These are phyloP conservation scores for Wickerhamomyces sp. DNA, from an alignment of 1,139 yeast genomes.

Conservation along the genomic window DNA sequence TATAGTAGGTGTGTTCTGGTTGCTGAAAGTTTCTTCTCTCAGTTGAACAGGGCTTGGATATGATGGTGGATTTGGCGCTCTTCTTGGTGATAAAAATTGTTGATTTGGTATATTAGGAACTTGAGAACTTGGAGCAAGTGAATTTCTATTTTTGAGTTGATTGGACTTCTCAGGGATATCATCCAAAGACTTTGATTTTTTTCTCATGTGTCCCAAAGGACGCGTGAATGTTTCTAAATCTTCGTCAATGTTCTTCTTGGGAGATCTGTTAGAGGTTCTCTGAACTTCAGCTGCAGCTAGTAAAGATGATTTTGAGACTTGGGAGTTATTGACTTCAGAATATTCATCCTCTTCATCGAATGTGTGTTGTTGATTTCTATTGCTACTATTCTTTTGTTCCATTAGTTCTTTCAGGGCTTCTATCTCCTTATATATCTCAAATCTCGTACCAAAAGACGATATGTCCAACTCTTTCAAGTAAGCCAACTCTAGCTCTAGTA, in stretches of 20 bases:
- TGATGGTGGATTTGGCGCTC: slow-evolving; percentile 57
- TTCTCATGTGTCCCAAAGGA: slow-evolving; percentile 37
- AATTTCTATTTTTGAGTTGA: slow-evolving; percentile 6
- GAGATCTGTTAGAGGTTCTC: neutral
- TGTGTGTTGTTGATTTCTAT: slow-evolving; percentile 2
- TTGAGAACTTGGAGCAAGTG: slow-evolving; percentile 23
- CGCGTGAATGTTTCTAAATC: slow-evolving; percentile 19
- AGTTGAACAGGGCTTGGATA: slow-evolving; percentile 42
- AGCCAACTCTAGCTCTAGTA: slow-evolving; percentile 79
- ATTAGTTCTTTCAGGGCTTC: slow-evolving; percentile 49
- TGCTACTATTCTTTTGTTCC: slow-evolving; percentile 5
- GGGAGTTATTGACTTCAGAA: neutral
- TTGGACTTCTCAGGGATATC: slow-evolving; percentile 30
- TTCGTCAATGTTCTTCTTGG: slow-evolving; percentile 5
- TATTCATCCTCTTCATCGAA: slow-evolving; percentile 12
- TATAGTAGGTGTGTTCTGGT: slow-evolving; percentile 16
- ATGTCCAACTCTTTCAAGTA: slow-evolving; percentile 90
- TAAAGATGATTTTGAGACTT: slow-evolving; percentile 2
- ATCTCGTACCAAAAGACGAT: slow-evolving; percentile 89
- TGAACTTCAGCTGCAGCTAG: slow-evolving; percentile 7
- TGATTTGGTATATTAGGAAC: slow-evolving; percentile 17
- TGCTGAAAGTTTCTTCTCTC: slow-evolving; percentile 10
- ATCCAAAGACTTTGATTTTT: slow-evolving; percentile 50
- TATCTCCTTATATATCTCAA: slow-evolving; percentile 86
- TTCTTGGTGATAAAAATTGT: slow-evolving; percentile 54